phyloP scores from a whole-genome alignment of 768 basidiomycete genomes.

The Saitozyma podzolica region DNA sequence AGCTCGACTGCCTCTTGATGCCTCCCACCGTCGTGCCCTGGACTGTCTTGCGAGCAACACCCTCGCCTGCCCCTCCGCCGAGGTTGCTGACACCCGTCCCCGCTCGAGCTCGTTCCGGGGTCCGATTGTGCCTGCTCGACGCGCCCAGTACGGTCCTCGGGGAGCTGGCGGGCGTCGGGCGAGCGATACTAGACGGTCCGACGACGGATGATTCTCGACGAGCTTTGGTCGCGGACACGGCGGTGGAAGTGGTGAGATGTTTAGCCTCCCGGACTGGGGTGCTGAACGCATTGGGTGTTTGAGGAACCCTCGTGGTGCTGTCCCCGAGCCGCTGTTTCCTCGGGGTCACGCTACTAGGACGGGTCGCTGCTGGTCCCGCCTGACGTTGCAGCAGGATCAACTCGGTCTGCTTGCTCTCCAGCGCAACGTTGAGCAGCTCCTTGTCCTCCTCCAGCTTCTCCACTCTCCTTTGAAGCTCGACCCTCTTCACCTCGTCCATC shows the following conservation, averaged over 20 bases:
- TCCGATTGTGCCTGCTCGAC: slow-evolving; percentile 15
- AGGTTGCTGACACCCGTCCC: slow-evolving; percentile 2
- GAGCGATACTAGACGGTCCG: not conserved
- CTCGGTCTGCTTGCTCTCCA: slow-evolving; percentile 32
- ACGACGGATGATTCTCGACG: slow-evolving; percentile 1
- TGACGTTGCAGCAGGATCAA: slow-evolving; percentile 22
- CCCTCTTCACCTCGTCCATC: slow-evolving; percentile 8
- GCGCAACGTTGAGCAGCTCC: slow-evolving; percentile 27
- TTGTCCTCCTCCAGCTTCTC: slow-evolving; percentile 20
- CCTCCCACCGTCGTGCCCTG: not conserved
- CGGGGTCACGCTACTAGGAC: slow-evolving; percentile 3
- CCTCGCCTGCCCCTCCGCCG: slow-evolving; percentile 8
- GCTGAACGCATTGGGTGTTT: slow-evolving; percentile 1
- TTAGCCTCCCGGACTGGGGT: too few species aligned
- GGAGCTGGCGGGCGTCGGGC: not conserved
- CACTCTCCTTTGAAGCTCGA: slow-evolving; percentile 18
- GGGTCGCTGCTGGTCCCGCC: not conserved
- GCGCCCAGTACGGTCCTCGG: slow-evolving; percentile 3
- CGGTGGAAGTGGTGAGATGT: not conserved
- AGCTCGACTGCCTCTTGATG: slow-evolving; percentile 5
- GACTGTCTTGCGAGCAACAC: not conserved
- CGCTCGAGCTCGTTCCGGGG: not conserved
- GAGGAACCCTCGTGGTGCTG: slow-evolving; percentile 5
- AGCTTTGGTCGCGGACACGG: not conserved
- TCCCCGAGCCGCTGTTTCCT: slow-evolving; percentile 4